Evolutionary conservation across 805 yeast species (phyloP), one percentile per base, ranked within the genome.

Genomic region (Huiozyma naganishii): DNA sequence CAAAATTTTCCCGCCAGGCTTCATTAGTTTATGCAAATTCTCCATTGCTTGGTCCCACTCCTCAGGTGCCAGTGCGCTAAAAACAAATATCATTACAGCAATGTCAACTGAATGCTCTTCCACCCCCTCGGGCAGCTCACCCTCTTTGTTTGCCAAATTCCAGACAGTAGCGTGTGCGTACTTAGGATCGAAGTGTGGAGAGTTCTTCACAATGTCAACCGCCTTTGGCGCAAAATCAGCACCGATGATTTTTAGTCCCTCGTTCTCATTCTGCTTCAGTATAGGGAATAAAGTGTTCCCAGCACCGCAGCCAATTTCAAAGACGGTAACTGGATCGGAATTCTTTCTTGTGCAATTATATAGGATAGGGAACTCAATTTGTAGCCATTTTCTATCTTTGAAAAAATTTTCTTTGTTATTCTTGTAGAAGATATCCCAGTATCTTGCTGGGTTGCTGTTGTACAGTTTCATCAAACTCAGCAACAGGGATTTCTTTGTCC

Each of bases 301-400:
- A 5, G 96, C 97, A 45, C 98, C 98, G 66, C 98, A 92, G 3
- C 98, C 98, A 39, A 92, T 82, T 63, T 92, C 98, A 44, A 92
- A 71, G 32, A 92, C 81, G 3, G 80, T 77, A 23, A 73, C 72
- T 5, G 81, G 76, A n/a, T 87, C 83, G 6, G 80, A 71, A 51
- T 80, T 83, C 27, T 75, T 73, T 48, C 77, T 76, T 4, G 95
- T 86, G 6, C 86, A 83, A 48, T 80, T 81, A 57, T 83, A 90
- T 32, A 92, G 65, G 10, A 76, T 67, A 1, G 98, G 98, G 50
- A 92, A 92, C 66, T 92, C 98, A 40, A 90, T 82, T 59, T 85
- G 87, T 47, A 92, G 70, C 98, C 98, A 92, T 58, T 86, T 89
- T 53, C 98, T 73, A 64, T 92, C 96, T 62, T 92, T 92, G 72